Conservation (phyloP, 169 alveolate species). For the Cryptosporidium muris region DNA sequence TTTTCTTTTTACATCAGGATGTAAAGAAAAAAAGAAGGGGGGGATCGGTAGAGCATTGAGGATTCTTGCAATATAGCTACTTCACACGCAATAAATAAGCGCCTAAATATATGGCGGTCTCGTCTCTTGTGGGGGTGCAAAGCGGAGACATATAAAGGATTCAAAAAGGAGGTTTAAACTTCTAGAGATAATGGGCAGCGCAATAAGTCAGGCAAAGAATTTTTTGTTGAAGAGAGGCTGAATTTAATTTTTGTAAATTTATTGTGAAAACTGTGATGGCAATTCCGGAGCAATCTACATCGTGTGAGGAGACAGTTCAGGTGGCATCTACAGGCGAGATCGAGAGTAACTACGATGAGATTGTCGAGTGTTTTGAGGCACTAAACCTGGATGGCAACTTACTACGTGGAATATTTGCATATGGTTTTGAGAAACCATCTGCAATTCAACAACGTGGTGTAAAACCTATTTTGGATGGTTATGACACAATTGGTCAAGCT, state of each 20-base stretch:
- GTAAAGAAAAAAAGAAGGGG: too few relatives aligned
- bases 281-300: slow-evolving; percentile 16
- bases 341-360: slow-evolving; percentile 94
- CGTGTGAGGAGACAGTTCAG: slow-evolving; percentile 59
- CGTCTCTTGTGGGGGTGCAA: not conserved
- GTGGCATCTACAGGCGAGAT: slow-evolving; percentile 73
- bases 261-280: slow-evolving; percentile 24
- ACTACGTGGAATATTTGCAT: slow-evolving; percentile 96
- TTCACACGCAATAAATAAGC: not conserved
- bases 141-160: too few relatives aligned
- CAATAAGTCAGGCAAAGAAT: too few relatives aligned
- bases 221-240: not conserved
- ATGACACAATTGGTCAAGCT: slow-evolving; percentile 99
- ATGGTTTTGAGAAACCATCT: slow-evolving; percentile 99
- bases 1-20: too few relatives aligned
- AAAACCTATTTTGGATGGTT: slow-evolving; percentile 97
- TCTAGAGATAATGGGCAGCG: too few relatives aligned
- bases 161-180: too few relatives aligned
- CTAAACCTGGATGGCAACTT: slow-evolving; percentile 92
- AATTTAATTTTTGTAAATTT: not conserved
- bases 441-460: slow-evolving; percentile 98
- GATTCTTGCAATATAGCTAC: not conserved
- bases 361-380: slow-evolving; percentile 95
- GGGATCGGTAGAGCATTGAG: too few relatives aligned
- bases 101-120: not conserved